phyloP scores from a whole-genome alignment of 148 eudicot species.

The Bassia scoparia region DNA sequence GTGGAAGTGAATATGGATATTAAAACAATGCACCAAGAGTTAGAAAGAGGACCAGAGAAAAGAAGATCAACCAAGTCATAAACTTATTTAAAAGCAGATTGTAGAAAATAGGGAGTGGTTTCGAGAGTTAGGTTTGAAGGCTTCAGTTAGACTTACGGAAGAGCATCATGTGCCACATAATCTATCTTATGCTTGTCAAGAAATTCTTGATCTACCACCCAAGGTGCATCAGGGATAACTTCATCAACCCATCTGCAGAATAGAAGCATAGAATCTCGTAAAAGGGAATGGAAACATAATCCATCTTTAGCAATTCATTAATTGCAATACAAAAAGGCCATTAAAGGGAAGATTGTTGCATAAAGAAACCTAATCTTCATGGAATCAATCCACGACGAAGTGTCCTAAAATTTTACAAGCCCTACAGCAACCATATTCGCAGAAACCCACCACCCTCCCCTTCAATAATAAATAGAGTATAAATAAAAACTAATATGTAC shows the following conservation, averaged over 20 bases:
- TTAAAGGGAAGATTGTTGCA: neutral
- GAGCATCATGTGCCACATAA: conserved; percentile 73
- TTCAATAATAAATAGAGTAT: neutral
- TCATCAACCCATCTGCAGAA: conserved; percentile 72
- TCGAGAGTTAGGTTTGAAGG: neutral
- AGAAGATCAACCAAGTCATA: neutral
- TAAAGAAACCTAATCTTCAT: neutral
- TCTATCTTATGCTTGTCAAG: conserved; percentile 64
- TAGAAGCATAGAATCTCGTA: neutral
- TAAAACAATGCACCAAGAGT: neutral
- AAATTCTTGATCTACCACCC: conserved; percentile 62
- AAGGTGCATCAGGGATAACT: conserved; percentile 79
- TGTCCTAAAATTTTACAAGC: neutral
- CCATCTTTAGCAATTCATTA: too few species aligned
- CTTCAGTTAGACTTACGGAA: conserved; percentile 52
- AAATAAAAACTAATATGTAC: neutral
- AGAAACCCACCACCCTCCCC: neutral
- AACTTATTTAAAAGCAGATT: neutral
- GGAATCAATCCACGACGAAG: neutral
- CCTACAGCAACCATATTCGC: neutral
- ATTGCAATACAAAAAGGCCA: neutral
- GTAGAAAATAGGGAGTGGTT: neutral
- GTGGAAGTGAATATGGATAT: neutral
- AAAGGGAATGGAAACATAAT: neutral
- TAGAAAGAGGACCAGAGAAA: neutral